A percentile compares a stretch with the other conserved stretches of the same genome.
These are phyloP conservation scores for Penicillium sp. DNA, from an alignment of 2,329 filamentous ascomycete genomes.

Conservation along the genomic window DNA sequence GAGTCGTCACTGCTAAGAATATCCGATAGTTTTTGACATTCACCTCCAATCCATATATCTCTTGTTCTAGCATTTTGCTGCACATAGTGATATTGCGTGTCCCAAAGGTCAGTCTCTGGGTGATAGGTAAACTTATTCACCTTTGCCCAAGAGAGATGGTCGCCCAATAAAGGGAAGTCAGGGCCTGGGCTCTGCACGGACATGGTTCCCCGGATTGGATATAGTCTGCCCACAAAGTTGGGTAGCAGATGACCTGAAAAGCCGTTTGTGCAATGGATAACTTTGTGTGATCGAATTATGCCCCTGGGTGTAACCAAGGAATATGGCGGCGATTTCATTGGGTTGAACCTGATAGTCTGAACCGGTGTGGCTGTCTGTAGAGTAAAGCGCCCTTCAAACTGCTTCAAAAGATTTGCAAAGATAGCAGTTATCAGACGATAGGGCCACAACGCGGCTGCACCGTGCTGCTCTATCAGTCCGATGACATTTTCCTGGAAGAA, in stretches of 20 bases:
- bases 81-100: slow-evolving; percentile 1
- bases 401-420: background rate
- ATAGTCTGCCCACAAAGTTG: background rate
- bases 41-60: slow-evolving; percentile 1
- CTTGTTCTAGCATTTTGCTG: slow-evolving; percentile 2
- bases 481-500: background rate
- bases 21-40: background rate
- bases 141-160: background rate
- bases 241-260: background rate
- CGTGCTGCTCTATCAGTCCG: background rate
- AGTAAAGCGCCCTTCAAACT: background rate
- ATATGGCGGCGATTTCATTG: background rate
- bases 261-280: slow-evolving; percentile 1
- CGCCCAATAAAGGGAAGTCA: background rate
- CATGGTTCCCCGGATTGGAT: background rate
- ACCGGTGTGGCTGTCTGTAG: background rate
- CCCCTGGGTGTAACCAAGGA: background rate
- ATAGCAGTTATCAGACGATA: background rate
- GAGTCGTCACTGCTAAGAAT: background rate
- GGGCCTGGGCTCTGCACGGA: background rate
- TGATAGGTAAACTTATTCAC: background rate
- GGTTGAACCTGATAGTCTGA: background rate
- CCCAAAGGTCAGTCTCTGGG: background rate
- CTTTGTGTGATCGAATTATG: background rate
- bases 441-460: background rate